Evolutionary conservation across 176 grass and related monocot genomes (phyloP), one percentile per base, ranked within the genome.

Genomic region (Otatea glauca): DNA sequence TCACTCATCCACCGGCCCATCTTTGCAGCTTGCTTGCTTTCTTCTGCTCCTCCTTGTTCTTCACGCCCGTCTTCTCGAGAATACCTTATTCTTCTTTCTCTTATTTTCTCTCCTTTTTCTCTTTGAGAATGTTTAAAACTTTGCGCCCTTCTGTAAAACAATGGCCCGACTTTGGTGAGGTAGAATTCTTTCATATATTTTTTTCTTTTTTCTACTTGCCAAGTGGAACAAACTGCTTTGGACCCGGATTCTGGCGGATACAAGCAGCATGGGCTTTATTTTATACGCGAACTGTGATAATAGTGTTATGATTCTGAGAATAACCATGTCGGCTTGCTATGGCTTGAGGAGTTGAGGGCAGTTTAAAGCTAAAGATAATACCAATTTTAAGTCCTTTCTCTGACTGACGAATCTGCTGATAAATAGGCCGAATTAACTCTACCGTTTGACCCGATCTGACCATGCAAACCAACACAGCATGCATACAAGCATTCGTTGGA

Each of bases 321-420:
- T 51, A 41, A 42, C 38, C 24, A 69, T 65, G 76, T 42, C 67
- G 15, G 56, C 74, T 49, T 14, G 11, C 20, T 37, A 27, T 35
- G 20, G 27, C 9, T 62, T 49, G 18, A n/a, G n/a, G n/a, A n/a
- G n/a, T n/a, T n/a, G n/a, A 39, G 38, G 61, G 9, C 0, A 23
- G 3, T 39, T 9, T 34, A 73, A 50, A 61, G 7, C 73, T 25
- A 27, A 79, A 27, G n/a, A 42, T 7, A 42, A 4, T 37, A 39
- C 16, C 63, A 47, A 15, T 67, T 55, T 20, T 2, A 16, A 42
- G 34, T 50, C 64, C 53, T 16, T 20, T 39, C 38, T 39, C 38
- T 39, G 1, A 38, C 41, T 50, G 65, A 78, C 65, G 75, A 86
- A 63, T 70, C 66, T 72, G 43, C 16, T 27, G 55, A 50, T 25